A percentile compares a stretch with the other conserved stretches of the same genome.
Evolutionary conservation across 169 alveolate species (phyloP).

Genomic region (Babesia ovis): DNA sequence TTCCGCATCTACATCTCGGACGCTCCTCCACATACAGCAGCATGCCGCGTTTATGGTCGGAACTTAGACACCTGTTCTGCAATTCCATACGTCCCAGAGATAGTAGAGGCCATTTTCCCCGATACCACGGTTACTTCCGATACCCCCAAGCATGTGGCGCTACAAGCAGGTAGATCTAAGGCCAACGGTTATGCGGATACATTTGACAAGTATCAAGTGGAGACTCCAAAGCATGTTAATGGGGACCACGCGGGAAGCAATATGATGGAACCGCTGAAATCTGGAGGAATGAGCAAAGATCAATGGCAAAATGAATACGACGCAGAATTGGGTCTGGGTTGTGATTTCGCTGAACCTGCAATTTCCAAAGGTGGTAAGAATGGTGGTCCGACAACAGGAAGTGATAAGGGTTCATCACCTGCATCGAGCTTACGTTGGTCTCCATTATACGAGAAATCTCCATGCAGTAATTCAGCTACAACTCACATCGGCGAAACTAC

Average conservation of each 20-base stretch:
- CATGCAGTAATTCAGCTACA: neutral
- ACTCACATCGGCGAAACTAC: neutral
- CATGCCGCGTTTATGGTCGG: constrained; percentile 39
- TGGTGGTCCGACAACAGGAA: neutral
- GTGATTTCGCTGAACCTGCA: neutral
- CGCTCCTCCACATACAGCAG: constrained; percentile 18
- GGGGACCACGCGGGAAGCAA: neutral
- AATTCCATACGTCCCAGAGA: constrained; percentile 42
- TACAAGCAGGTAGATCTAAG: neutral
- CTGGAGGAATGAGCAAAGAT: neutral
- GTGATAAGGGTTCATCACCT: neutral
- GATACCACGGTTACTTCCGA: neutral
- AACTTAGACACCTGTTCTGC: constrained; percentile 26
- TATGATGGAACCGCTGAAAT: neutral
- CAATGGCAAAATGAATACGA: neutral
- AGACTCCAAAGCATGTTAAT: neutral
- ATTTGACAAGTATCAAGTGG: neutral
- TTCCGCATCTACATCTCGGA: constrained; percentile 60
- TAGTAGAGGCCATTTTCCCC: constrained; percentile 36
- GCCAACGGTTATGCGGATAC: neutral
- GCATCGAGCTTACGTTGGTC: neutral
- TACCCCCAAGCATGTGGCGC: neutral
- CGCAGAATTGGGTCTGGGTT: neutral
- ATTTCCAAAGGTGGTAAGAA: neutral
- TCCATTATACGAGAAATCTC: neutral